Evolutionary conservation across 805 yeast species (phyloP), one percentile per base, ranked within the genome.

Genomic region (Zygotorulaspora florentina): DNA sequence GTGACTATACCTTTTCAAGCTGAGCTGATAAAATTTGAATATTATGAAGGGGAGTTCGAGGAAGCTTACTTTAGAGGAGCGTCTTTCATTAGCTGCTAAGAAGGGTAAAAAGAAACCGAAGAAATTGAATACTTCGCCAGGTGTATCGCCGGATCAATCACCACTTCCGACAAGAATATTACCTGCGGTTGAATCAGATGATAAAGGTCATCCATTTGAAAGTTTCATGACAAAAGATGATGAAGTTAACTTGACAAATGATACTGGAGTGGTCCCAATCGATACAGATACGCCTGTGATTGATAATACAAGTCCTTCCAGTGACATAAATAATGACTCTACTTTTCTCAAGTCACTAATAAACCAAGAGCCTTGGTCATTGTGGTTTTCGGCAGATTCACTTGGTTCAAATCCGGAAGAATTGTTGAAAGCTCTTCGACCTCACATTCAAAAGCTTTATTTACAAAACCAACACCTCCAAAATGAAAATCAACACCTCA

Each of bases 11-110:
- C 7, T 20, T 4, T 20, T 20, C 25, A 20, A 20, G 4, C 7
- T 9, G 11, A 37, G 16, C 2, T 29, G 25, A 26, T 27, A n/a
- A 29, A 13, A 6, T 11, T 37, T 20, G 18, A 39, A 8, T 27
- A 11, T 12, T 9, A 43, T 46, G 54, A 43, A 46, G 33, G 36
- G 29, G 26, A 65, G 72, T 26, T 74, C 72, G 53, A 84, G 83
- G 61, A 72, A 90, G 51, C 67, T 87, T 15, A 81, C 96, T 0
- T 71, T 91, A 54, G 95, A 87, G 57, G 96, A 90, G 57, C 73
- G 97, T 50, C 71, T 90, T 42, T 95, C 93, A 1, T 65, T 81
- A 50, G 96, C 96, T 1, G 88, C 96, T 6, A 73, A 77, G 51
- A 57, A 66, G 35, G 68, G 68, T 31, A 57, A 61, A 39, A 58